Base-by-base conservation (phyloP, 805 yeast genomes). In the Suhomyces emberorum region DNA sequence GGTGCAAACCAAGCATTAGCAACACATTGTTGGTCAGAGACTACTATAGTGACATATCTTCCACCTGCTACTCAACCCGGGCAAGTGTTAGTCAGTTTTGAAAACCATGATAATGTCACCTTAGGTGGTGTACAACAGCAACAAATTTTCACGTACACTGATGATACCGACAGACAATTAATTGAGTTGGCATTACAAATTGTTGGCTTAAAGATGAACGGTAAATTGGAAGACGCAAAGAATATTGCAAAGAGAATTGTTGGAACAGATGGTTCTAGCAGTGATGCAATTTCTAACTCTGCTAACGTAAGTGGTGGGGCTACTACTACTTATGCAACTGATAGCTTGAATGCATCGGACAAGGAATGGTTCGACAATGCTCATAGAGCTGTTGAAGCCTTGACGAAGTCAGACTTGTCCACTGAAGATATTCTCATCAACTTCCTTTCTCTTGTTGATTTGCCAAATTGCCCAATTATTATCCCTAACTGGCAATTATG, bases 191-290 rank as follows among this genome's bases (percentile, higher is more conserved):
- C 98, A 2, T 70, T 93, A 49, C 98, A 93, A 56, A 93, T 93
- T 50, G 96, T 93, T 27, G 98, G 98, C 2, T 70, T 89, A 61
- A 91, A 91, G 63, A 88, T 91, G 96, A 89, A 88, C 54, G 98
- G 98, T 40, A 82, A 83, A 52, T 67, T 93, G 39, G 98, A 93
- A 55, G 97, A 91, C 60, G 97, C 98, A 2, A 79, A 86, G 48
- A 88, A 88, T 54, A 86, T 93, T 50, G 98, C 98, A 1, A 83
- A 83, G 58, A 72, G 95, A 46, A 88, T 93, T 47, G 88, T 91
- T 36, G 95, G 93, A 9, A 73, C 77, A 34, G 79, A 65, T 36
- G n/a, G n/a, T n/a, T n/a, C n/a, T n/a, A 47, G 39, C 32, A 32
- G 44, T n/a, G 42, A 12, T 32, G 7, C 28, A 11, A 7, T 12